Conservation (phyloP, 78 protist species). For the Dictyostelium purpureum region DNA sequence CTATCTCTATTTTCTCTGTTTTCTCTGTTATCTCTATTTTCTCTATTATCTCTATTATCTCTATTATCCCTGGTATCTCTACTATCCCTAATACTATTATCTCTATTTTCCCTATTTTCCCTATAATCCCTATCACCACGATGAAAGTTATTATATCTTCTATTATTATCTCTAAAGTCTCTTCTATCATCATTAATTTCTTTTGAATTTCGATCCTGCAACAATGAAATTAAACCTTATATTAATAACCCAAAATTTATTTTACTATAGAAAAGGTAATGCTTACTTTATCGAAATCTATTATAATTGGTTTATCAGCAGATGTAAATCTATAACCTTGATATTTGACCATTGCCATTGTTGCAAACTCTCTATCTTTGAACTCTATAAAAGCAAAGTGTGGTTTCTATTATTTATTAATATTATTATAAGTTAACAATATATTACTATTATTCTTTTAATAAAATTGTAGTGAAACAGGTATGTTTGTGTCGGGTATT, state of each 20-base stretch:
- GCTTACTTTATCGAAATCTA: conserved; percentile 63
- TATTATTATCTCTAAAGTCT: neutral
- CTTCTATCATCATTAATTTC: neutral
- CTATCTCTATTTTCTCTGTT: neutral
- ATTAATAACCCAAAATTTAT: neutral
- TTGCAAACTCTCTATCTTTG: conserved; percentile 63
- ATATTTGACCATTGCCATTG: conserved; percentile 34
- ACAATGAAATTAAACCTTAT: neutral
- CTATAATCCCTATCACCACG: neutral
- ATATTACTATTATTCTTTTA: neutral
- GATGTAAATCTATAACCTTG: conserved; percentile 31
- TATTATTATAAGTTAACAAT: neutral
- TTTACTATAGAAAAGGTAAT: neutral
- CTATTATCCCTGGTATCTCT: neutral
- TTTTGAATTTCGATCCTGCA: neutral
- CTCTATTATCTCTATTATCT: neutral
- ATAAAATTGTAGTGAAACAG: neutral
- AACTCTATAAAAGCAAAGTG: conserved; percentile 69
- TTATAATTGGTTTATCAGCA: conserved; percentile 47
- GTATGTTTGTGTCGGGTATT: too few species aligned
- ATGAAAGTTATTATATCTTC: neutral
- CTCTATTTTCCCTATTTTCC: neutral
- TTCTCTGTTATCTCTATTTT: neutral
- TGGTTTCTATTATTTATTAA: conserved; percentile 32
- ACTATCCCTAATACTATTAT: neutral